Evolutionary conservation across 75 land plant species (phyloP), one percentile per base, ranked within the genome.

Genomic region (Picea glauca): DNA sequence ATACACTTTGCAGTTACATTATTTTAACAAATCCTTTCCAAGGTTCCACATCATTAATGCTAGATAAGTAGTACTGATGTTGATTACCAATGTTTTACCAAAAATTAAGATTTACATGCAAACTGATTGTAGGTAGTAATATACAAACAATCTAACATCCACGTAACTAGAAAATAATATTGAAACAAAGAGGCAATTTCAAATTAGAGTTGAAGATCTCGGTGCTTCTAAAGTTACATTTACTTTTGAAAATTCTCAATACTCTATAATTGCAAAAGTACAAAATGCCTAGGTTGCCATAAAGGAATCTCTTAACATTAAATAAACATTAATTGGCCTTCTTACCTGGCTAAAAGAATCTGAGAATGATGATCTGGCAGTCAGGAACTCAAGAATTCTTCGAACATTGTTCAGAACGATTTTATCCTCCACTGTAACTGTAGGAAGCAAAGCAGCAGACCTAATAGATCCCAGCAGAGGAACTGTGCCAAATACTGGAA

Each of bases 371-470:
- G 84, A 90, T 74, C 99, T 98, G 65, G 88, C 85, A 20, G 94
- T 81, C 23, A 98, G 85, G 78, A 98, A 98, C 64, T 85, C 87
- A 54, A 87, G 74, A 59, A 98, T 83, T 77, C 87, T 94, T 70
- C 91, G 84, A 20, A 90, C 89, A 81, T 98, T 98, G 83, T 90
- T 93, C 57, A 98, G 78, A 56, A 95, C 94, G n/a, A 93, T 67
- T 78, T 80, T 88, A 76, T 98, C 99, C 77, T 98, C 99, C 79
- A 86, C 86, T 40, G 96, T 92, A 58, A 98, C 64, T 0, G 94
- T 88, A 26, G 99, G 99, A 30, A 96, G 60, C 60, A 95, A 74
- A 57, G 79, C 82, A 30, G 82, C 76, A 33, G 96, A 87, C 74
- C 78, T 87, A 38, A 89, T 12, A n/a, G 85, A 80, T 74, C 88